Percentiles rank a stretch among this genome's conserved stretches.
Conservation (phyloP, 164 flowering plant genomes). For the Dillenia turbinata region DNA sequence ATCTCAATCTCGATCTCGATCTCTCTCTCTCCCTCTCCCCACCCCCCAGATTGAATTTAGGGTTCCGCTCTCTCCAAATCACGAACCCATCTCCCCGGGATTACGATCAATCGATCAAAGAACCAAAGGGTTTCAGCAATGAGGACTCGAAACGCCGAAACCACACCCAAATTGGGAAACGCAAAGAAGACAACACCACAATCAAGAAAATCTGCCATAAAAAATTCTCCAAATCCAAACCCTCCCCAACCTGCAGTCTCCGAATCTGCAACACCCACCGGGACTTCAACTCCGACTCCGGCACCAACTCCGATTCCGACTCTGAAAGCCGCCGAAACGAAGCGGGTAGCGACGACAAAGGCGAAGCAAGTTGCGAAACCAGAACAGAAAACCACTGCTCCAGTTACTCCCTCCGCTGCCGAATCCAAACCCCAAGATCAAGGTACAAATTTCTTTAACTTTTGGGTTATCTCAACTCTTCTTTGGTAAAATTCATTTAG, state of each 20-base stretch:
- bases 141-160: conserved; percentile 34
- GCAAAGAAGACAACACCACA: conserved; percentile 33
- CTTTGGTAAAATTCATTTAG: too few relatives aligned
- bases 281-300: conserved; percentile 6
- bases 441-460: too few relatives aligned
- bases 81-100: too few relatives aligned
- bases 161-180: conserved; percentile 24
- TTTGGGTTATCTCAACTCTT: too few relatives aligned
- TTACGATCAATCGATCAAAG: neutral
- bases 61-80: too few relatives aligned
- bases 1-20: too few relatives aligned
- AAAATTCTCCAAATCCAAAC: conserved; percentile 7
- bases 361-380: conserved; percentile 17
- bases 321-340: conserved; percentile 10
- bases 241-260: neutral
- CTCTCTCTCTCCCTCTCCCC: too few relatives aligned
- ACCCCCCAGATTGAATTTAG: too few relatives aligned
- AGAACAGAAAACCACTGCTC: too few relatives aligned
- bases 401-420: too few relatives aligned
- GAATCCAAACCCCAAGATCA: too few relatives aligned
- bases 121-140: conserved; percentile 15
- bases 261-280: conserved; percentile 8
- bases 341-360: conserved; percentile 13
- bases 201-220: conserved; percentile 28
- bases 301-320: neutral